These are phyloP conservation scores for Solanum hybrid DNA, from an alignment of 305 asterid genomes.

Conservation along the genomic window DNA sequence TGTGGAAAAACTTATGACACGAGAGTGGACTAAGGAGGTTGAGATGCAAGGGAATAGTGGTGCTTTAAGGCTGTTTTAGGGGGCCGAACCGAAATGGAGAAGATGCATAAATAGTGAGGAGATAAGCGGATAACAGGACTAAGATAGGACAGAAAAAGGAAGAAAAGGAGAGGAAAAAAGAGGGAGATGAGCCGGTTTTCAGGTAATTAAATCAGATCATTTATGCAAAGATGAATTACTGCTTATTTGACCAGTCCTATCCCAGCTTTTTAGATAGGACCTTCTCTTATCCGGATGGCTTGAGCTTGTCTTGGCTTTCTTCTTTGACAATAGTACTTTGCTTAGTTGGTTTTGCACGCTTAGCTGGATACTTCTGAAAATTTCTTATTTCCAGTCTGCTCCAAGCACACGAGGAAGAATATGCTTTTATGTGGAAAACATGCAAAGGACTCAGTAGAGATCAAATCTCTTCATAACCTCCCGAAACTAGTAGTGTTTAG, in stretches of 20 bases:
- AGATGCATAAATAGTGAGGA: not conserved
- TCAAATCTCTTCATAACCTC: not conserved
- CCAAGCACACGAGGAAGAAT: not conserved
- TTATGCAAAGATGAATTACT: not conserved
- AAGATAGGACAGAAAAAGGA: not conserved
- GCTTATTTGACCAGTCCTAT: not conserved
- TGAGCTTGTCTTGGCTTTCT: not conserved
- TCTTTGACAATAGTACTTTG: not conserved
- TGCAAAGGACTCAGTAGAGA: not conserved
- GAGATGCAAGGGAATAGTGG: not conserved
- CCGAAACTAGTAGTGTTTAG: not conserved
- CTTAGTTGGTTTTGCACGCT: not conserved
- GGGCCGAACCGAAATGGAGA: not conserved
- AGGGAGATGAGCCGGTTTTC: not conserved
- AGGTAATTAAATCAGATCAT: not conserved
- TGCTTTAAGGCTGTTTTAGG: not conserved
- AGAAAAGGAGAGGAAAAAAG: not conserved
- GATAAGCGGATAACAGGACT: not conserved
- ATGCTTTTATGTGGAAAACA: not conserved
- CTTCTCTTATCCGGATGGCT: not conserved
- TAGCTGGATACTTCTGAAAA: not conserved
- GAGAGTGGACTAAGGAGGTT: not conserved
- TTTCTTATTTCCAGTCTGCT: not conserved
- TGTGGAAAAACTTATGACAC: not conserved
- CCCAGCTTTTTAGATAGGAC: not conserved